phyloP scores from a whole-genome alignment of 192 early-diverging fungal genomes.

The Entophlyctis luteolus region DNA sequence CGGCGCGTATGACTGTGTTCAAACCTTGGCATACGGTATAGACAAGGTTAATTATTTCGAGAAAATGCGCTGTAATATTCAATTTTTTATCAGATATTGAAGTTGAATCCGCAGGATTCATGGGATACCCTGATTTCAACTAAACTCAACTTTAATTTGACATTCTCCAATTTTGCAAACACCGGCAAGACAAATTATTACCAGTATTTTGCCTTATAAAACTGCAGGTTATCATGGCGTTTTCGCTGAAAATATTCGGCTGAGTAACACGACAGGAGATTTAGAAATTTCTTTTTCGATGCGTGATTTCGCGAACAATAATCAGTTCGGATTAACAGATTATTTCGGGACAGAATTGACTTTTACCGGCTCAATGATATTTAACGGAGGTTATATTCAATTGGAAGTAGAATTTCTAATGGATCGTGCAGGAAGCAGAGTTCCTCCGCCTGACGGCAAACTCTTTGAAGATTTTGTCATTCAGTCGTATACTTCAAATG shows the following conservation, averaged over 20 bases:
- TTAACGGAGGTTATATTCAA: constrained; percentile 6
- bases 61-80: not conserved
- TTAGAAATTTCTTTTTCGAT: not conserved
- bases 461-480: not conserved
- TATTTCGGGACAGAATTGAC: not conserved
- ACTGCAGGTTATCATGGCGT: constrained; percentile 7
- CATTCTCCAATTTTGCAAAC: not conserved
- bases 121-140: not conserved
- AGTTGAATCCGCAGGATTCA: not conserved
- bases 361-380: not conserved
- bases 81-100: not conserved
- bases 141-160: not conserved
- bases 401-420: not conserved
- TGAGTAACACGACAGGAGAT: constrained; percentile 6
- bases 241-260: not conserved
- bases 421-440: not conserved
- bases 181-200: not conserved
- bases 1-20: constrained; percentile 14
- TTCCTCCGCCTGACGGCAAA: constrained; percentile 1
- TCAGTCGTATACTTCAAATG: not conserved
- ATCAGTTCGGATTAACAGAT: not conserved
- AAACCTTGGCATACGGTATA: constrained; percentile 4
- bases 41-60: not conserved
- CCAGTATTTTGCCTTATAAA: not conserved
- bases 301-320: not conserved